phyloP scores from a whole-genome alignment of 352 stramenopile genomes.

The Paralagenidium karlingii region DNA sequence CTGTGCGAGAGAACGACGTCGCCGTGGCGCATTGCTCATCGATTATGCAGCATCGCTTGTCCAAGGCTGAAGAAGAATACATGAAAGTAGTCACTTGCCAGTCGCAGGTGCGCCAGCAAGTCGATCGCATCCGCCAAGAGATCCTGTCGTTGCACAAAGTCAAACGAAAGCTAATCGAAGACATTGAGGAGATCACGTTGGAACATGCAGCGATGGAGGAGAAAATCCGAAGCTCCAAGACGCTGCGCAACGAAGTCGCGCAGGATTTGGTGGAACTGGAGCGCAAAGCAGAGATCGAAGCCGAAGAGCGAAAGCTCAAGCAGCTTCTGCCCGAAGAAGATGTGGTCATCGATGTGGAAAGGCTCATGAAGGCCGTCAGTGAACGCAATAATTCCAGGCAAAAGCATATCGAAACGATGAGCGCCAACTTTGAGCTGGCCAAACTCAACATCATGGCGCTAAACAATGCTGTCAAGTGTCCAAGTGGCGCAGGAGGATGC shows the following conservation, averaged over 20 bases:
- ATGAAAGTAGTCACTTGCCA: constrained; percentile 67
- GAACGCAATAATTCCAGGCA: constrained; percentile 15
- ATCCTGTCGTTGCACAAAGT: constrained; percentile 47
- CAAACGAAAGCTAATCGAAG: constrained; percentile 32
- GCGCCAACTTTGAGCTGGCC: background rate
- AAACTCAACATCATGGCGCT: background rate
- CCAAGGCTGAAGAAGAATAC: constrained; percentile 62
- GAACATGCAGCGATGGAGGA: constrained; percentile 26
- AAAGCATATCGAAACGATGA: no score
- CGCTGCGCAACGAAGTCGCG: constrained; percentile 27
- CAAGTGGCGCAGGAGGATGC: no score
- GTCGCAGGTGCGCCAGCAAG: constrained; percentile 37
- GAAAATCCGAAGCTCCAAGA: constrained; percentile 30
- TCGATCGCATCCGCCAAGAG: constrained; percentile 44
- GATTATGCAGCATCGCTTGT: constrained; percentile 61
- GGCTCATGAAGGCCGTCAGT: constrained; percentile 44
- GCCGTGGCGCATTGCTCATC: constrained; percentile 57
- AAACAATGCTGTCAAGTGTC: no score
- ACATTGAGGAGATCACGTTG: constrained; percentile 33
- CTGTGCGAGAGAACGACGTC: constrained; percentile 63
- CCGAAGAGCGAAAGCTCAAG: constrained; percentile 32
- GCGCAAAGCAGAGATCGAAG: constrained; percentile 27
- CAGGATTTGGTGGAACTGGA: constrained; percentile 47
- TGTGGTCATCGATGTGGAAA: constrained; percentile 41
- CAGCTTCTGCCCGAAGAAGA: constrained; percentile 50